Evolutionary conservation across 2,329 filamentous ascomycete genomes (phyloP).

Genomic region (Sphaceloma murrayae): DNA sequence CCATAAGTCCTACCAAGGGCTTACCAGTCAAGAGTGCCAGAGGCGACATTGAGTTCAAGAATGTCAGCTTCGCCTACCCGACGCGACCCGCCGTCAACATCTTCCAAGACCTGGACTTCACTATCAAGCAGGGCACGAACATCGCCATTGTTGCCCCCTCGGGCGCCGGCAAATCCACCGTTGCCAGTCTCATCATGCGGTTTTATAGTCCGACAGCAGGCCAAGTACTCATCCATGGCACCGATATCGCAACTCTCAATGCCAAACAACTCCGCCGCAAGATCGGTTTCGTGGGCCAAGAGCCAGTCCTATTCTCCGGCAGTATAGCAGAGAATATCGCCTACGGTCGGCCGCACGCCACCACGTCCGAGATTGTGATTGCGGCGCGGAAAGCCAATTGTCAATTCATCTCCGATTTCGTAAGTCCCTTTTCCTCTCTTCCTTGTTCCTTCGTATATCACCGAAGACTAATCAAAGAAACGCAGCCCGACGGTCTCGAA

Average conservation of each 20-base stretch:
- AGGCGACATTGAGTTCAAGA: constrained; percentile 76
- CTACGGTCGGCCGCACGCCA: constrained; percentile 75
- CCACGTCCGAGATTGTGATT: constrained; percentile 67
- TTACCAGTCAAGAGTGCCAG: constrained; percentile 70
- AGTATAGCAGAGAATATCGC: constrained; percentile 82
- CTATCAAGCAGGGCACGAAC: constrained; percentile 85
- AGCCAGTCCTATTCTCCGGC: constrained; percentile 84
- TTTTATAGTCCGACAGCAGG: constrained; percentile 82
- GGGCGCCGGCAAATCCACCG: constrained; percentile 91
- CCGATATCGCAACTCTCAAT: constrained; percentile 78
- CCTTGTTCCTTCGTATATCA: no score
- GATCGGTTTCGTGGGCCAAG: constrained; percentile 91
- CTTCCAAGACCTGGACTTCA: constrained; percentile 80
- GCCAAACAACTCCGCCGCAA: constrained; percentile 84
- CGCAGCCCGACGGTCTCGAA: constrained; percentile 83
- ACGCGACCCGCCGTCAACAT: constrained; percentile 86
- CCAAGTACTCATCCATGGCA: constrained; percentile 70
- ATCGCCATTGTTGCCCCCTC: constrained; percentile 95
- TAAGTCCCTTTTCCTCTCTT: constrained; percentile 33
- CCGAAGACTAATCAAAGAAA: no score
- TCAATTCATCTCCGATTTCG: constrained; percentile 89
- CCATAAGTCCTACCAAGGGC: constrained; percentile 79
- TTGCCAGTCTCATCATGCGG: constrained; percentile 78
- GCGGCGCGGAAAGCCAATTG: constrained; percentile 92
- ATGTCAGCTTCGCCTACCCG: constrained; percentile 84